Base-by-base conservation (phyloP, 2,329 filamentous ascomycete genomes). In the Aspergillus sp. region DNA sequence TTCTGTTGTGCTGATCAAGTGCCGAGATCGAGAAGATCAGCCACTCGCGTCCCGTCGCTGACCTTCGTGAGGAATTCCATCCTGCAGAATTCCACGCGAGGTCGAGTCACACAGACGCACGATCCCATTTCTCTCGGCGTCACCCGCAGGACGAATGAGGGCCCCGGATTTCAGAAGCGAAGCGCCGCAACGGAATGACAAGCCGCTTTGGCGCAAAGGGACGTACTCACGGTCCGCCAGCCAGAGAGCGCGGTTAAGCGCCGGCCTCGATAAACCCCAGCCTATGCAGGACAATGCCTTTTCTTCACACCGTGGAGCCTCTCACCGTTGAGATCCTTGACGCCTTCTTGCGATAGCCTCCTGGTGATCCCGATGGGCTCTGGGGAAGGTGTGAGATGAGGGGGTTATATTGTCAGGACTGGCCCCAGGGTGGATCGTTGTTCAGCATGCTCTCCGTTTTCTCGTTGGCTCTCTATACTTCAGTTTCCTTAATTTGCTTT, bases 181-280 rank as follows among this genome's bases (percentile, higher is more conserved):
- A 59, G 60, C 60, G 58, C 58, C 46, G 53, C 42, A 42, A 52
- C 33, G 47, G 43, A 11, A 48, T 42, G 42, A 47, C 57, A 54
- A 33, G 38, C 45, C 40, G 51, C 26, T 13, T 20, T 41, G 30
- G 53, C 51, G 55, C 53, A 54, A 54, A 57, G 49, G 35, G 43
- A 49, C 22, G 20, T 33, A 48, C 63, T 63, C 61, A 62, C 61
- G 60, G 50, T 54, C 20, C 53, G 53, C 32, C 47, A 53, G 57
- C 26, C 26, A 47, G 54, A 45, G 49, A 49, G 48, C 45, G 32
- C 46, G 19, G 26, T 59, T 68, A 68, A 65, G 60, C 67, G 67
- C 67, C 65, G 53, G 53, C 60, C 51, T 58, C 35, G 24, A 47
- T 51, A 54, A 52, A 38, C 48, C 51, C 41, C 44, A 49, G 45